These are phyloP conservation scores for Claviceps africana DNA, from an alignment of 2,329 filamentous ascomycete species.

Conservation along the genomic window DNA sequence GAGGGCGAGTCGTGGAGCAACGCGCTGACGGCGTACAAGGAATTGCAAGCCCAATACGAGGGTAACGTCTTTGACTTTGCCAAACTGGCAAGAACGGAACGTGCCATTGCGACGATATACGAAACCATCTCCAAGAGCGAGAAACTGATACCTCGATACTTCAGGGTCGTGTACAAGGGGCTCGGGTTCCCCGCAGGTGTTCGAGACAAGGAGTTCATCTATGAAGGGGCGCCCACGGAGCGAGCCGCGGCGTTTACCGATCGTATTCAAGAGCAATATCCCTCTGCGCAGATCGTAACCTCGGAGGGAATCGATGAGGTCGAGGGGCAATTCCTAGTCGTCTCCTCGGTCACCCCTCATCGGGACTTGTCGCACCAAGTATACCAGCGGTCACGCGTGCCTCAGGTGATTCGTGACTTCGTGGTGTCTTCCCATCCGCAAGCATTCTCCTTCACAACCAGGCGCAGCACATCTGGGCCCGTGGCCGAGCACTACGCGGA, in stretches of 20 bases:
- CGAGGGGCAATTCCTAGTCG: conserved; percentile 80
- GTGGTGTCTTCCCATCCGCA: conserved; percentile 65
- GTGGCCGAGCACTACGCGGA: conserved; percentile 65
- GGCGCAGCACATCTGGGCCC: conserved; percentile 53
- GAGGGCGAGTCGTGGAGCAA: conserved; percentile 90
- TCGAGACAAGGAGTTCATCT: conserved; percentile 84
- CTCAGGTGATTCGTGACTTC: conserved; percentile 74
- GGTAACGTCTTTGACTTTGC: conserved; percentile 78
- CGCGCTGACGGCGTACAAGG: conserved; percentile 75
- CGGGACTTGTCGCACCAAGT: conserved; percentile 72
- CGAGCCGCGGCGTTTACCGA: conserved; percentile 72
- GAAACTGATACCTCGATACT: conserved; percentile 68
- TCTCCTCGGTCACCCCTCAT: conserved; percentile 68
- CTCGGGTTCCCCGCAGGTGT: conserved; percentile 72
- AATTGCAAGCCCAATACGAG: conserved; percentile 86
- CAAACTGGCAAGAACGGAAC: conserved; percentile 77
- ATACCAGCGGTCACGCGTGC: conserved; percentile 76
- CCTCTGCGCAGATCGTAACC: conserved; percentile 66
- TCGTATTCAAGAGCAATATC: conserved; percentile 82
- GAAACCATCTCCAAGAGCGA: conserved; percentile 77
- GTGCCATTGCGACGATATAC: conserved; percentile 84
- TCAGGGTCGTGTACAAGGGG: conserved; percentile 79
- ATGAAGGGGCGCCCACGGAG: conserved; percentile 68
- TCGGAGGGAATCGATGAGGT: conserved; percentile 58
- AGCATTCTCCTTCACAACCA: conserved; percentile 62